A percentile compares a stretch with the other conserved stretches of the same genome.
Conservation (phyloP, 1,284 basidiomycete species). For the Veloboletus limbatus region DNA sequence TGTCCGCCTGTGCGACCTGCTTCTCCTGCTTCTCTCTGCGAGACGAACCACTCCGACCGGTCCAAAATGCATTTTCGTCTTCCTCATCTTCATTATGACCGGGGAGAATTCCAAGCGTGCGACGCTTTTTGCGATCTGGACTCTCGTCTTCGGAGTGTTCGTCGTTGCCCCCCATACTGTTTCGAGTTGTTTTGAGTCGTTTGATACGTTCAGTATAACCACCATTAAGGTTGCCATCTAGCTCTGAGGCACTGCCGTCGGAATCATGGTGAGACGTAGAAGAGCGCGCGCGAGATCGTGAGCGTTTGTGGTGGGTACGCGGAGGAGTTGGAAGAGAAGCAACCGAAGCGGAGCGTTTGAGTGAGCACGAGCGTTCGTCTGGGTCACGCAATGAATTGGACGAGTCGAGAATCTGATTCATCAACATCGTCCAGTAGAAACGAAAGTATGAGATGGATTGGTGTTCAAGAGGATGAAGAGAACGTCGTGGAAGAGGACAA, state of each 20-base stretch:
- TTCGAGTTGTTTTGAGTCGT: constrained; percentile 9
- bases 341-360: constrained; percentile 38
- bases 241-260: constrained; percentile 22
- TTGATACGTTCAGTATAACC: constrained; percentile 9
- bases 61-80: constrained; percentile 35
- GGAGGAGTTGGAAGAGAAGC: constrained; percentile 39
- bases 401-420: constrained; percentile 33
- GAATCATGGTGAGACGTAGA: constrained; percentile 22
- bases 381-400: constrained; percentile 17
- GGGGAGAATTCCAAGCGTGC: constrained; percentile 25
- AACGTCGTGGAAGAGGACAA: constrained; percentile 23
- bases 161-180: not conserved
- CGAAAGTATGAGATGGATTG: not conserved
- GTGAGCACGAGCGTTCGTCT: constrained; percentile 13
- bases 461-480: constrained; percentile 5
- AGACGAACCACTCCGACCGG: constrained; percentile 22
- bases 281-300: constrained; percentile 30
- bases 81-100: constrained; percentile 34
- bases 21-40: constrained; percentile 9
- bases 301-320: constrained; percentile 34
- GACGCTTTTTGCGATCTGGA: constrained; percentile 27
- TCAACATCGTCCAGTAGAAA: constrained; percentile 27
- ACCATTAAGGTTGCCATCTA: constrained; percentile 14
- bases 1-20: constrained; percentile 3
- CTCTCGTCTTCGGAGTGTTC: constrained; percentile 18